Evolutionary conservation across 345 rosid genomes (phyloP), one percentile per base, ranked within the genome.

Genomic region (Aurinia saxatilis): DNA sequence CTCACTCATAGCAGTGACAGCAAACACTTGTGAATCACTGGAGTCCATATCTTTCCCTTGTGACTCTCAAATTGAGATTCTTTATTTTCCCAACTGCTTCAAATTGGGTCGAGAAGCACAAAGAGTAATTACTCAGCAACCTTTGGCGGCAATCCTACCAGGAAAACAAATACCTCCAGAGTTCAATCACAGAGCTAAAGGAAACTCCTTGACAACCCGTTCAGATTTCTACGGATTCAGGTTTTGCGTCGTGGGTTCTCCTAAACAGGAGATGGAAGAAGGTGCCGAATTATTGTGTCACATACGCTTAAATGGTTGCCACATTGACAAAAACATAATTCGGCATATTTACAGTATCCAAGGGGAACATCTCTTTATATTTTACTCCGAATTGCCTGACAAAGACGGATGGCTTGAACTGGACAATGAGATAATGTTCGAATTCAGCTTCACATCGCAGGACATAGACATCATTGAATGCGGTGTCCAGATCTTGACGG

Each of bases 221-320:
- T 19, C 56, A 50, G 13, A 10, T 9, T 15, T 1, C 23, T 0
- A 2, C n/a, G 0, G 0, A 2, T 50, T 31, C 6, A 10, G n/a
- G 21, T 5, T 30, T 15, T 50, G 23, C 8, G 14, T 9, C 2
- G 2, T 50, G 56, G 37, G 30, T 50, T 30, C 56, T 5, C 39
- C 39, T 30, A 15, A 15, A 21, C 23, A 59, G 31, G 6, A 31
- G 9, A 9, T 6, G 10, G 6, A 10, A 10, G 10, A 10, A 8
- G 10, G 3, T 23, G 16, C 1, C 49, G 10, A 6, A 4, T 3
- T 34, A 6, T 2, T 16, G 6, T 31, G 41, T 5, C 58, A 29
- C 13, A 30, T 52, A 51, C 4, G 15, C 8, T 1, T 21, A 2
- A 16, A 31, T 13, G 17, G 25, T 10, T 17, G 34, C 21, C 41